Evolutionary conservation across 352 stramenopile species (phyloP), one percentile per base, ranked within the genome.

Genomic region (Globisporangium paddicum): DNA sequence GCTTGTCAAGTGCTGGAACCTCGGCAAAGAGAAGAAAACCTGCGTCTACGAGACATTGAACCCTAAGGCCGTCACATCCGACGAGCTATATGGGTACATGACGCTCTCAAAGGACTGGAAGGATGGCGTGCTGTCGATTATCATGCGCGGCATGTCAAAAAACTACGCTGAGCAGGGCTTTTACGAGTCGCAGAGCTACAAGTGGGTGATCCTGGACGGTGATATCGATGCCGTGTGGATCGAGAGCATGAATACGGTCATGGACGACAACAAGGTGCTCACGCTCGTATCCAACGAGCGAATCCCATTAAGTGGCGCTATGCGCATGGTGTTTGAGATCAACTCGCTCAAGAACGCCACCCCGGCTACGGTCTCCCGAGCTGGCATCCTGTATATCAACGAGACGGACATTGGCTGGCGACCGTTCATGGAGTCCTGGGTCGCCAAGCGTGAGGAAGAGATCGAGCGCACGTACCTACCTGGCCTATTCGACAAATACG

Each of bases 251-350:
- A 99, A 99, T 72, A 98, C 90, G 0, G 96, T 98, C 64, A 98
- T 98, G 95, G 95, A 98, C 58, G 95, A 98, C 57, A 98, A 98
- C 71, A 97, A 97, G 48, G 89, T 98, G 54, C 74, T 98, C 1
- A 98, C 95, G 9, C 73, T 98, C 0, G 87, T 95, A 41, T 94
- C 82, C 14, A 96, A 96, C 48, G 87, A 96, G 57, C 80, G 87
- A 3, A 96, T 95, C 18, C 86, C 87, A 2, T 49, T 95, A 30
- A 95, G 82, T 30, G 65, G 71, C 21, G 85, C 85, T 0, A 96
- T 96, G 87, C 75, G 86, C n/a, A 96, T 96, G 87, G 79, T 96
- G 32, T 96, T 96, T 49, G 87, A 96, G 64, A 95, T 96, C 61
- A 95, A 95, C 55, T 93, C 82, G 40, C 75, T 96, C 30, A 93